Base-by-base conservation (phyloP, 352 stramenopile genomes). In the Pythium aristosporum region DNA sequence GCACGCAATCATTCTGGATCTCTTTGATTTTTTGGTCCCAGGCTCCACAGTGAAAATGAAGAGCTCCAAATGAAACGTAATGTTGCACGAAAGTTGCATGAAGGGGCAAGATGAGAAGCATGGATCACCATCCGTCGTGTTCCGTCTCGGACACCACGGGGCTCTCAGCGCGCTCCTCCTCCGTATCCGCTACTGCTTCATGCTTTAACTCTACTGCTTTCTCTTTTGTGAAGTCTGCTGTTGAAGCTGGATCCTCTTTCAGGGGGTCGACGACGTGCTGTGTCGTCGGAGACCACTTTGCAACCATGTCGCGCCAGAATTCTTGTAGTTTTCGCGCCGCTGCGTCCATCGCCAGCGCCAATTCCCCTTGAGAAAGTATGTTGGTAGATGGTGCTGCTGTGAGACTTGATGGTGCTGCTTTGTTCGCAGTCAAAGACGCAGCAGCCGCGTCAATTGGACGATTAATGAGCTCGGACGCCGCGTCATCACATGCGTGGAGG, bases 1-100 rank as follows among this genome's bases (percentile, higher is more conserved):
- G 53, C 86, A 95, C 25, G 80, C 77, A 69, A 95, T 93, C 85
- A 94, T 94, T 13, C 15, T 57, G 7, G 23, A 9, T 3, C 34
- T 39, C 11, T 25, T 56, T 10, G 12, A 21, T 20, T 23, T 46
- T 46, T 18, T 20, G 2, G 25, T 30, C 13, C 12, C 21, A 13
- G 12, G 18, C 11, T 20, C 15, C 39, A 16, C 39, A 46, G 39
- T 46, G 39, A 20, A 46, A 52, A 28, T 30, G 8, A 52, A 52
- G 8, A 52, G 46, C 20, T 52, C n/a, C 46, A 21, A 10, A 43
- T 25, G 6, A 9, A 12, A 8, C 34, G 36, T 53, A 37, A 63
- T 37, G 68, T 74, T 64, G 58, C 59, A 30, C 39, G 63, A 74
- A 74, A 21, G 67, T 72, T 55, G 49, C 53, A 37, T 54, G 55